Percentiles rank a stretch among this genome's conserved stretches.
Conservation (phyloP, 768 basidiomycete genomes). For the Phylloporus arenicola region DNA sequence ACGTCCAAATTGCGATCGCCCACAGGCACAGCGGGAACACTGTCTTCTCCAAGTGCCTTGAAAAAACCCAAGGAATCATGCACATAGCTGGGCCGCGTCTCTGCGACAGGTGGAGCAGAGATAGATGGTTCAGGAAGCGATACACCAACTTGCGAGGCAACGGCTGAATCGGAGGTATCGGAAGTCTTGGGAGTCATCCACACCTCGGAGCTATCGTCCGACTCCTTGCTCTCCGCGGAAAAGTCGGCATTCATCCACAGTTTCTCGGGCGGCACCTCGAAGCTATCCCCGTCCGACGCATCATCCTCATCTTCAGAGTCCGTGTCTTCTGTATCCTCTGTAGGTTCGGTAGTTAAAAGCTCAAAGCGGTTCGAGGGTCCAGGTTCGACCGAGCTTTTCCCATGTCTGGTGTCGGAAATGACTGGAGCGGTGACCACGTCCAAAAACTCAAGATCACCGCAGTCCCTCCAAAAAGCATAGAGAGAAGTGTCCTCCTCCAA, state of each 20-base stretch:
- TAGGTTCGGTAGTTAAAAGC: conserved; percentile 1
- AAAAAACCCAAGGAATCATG: conserved; percentile 34
- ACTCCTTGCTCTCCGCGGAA: not conserved
- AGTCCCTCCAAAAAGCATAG: conserved; percentile 50
- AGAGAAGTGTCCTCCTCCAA: conserved; percentile 24
- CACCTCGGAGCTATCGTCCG: not conserved
- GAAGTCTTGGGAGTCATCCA: conserved; percentile 24
- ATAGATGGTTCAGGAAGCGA: not conserved
- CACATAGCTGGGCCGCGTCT: conserved; percentile 15
- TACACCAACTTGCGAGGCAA: not conserved
- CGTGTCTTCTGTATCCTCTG: not conserved
- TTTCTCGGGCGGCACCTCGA: conserved; percentile 22
- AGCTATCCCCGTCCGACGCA: not conserved
- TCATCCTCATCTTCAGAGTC: conserved; percentile 6
- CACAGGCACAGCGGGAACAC: conserved; percentile 36
- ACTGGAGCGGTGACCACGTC: conserved; percentile 5
- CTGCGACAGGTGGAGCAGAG: not conserved
- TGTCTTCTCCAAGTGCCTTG: conserved; percentile 29
- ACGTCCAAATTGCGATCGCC: conserved; percentile 33
- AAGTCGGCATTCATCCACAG: conserved; percentile 22
- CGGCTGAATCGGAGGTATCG: not conserved
- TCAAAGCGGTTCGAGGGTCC: conserved; percentile 18
- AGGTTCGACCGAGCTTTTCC: not conserved
- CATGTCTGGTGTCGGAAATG: not conserved
- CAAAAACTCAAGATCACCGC: conserved; percentile 46